phyloP scores from a whole-genome alignment of 1,139 yeast species.

The Oligophagozyma castellii region DNA sequence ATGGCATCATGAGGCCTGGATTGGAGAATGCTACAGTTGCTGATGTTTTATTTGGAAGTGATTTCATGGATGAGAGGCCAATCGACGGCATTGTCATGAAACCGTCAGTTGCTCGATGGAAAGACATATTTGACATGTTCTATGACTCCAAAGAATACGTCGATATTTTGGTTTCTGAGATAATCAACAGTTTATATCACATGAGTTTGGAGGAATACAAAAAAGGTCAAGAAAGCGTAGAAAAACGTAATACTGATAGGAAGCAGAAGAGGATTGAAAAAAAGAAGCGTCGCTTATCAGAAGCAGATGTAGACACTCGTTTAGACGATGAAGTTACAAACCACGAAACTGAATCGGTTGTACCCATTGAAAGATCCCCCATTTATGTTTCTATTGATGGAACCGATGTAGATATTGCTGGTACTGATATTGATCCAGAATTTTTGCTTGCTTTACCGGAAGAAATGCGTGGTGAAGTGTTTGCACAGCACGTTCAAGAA shows the following conservation, averaged over 20 bases:
- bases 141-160: slow-evolving; percentile 32
- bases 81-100: slow-evolving; percentile 29
- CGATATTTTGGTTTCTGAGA: slow-evolving; percentile 34
- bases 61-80: slow-evolving; percentile 19
- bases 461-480: slow-evolving; percentile 85
- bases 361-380: slow-evolving; percentile 41
- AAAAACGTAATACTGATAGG: slow-evolving; percentile 19
- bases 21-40: slow-evolving; percentile 17
- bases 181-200: slow-evolving; percentile 39
- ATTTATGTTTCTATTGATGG: slow-evolving; percentile 67
- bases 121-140: slow-evolving; percentile 39
- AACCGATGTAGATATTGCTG: slow-evolving; percentile 70
- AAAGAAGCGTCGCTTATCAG: slow-evolving; percentile 12
- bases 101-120: slow-evolving; percentile 61
- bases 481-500: slow-evolving; percentile 74
- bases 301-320: background rate
- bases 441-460: slow-evolving; percentile 85
- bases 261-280: slow-evolving; percentile 10
- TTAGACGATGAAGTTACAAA: slow-evolving; percentile 1
- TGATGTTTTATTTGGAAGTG: slow-evolving; percentile 20
- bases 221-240: slow-evolving; percentile 17
- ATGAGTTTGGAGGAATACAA: slow-evolving; percentile 28
- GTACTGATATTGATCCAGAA: slow-evolving; percentile 86
- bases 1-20: slow-evolving; percentile 17
- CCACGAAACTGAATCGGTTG: slow-evolving; percentile 5